Evolutionary conservation across 306 rosid species (phyloP), one percentile per base, ranked within the genome.

Genomic region (Geum urbanum): DNA sequence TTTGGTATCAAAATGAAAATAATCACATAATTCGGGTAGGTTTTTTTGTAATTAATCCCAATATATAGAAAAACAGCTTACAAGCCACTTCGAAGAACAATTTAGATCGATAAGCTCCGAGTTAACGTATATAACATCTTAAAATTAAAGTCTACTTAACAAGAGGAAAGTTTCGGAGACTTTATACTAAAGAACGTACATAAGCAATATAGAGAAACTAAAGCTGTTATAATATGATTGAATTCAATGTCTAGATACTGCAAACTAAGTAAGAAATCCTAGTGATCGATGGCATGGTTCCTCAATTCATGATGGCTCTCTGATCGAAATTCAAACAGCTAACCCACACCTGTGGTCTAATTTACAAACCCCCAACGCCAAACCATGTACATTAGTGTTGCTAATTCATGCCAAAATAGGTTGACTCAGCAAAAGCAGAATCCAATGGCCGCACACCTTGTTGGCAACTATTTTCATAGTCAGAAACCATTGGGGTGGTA

Each of bases 401-500:
- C 69, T 57, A 86, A 75, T 77, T 86, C 79, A 82, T 77, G 66
- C 79, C 85, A 75, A 81, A 85, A 70, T 82, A 82, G 61, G 60
- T 79, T 47, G 89, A 79, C 11, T 87, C 84, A 5, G 83, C 75
- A 55, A 82, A 85, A 77, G 79, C 78, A 71, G 72, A 54, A 79
- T 78, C 86, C 49, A 62, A 77, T 52, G 35, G 56, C 4, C 65
- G 84, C 62, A 71, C 27, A 40, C 64, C 81, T 52, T 37, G 65
- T 50, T 73, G 85, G 77, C 75, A 83, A 73, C 11, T 43, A 20
- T 71, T 81, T 67, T 84, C 87, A 59, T 74, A 85, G n/a, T 81
- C 86, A 72, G 96, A 86, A 75, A 86, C 82, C 81, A 85, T 60
- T 72, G 83, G 80, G 19, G 90, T 62, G 9, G 50, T 62, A 3